phyloP scores from a whole-genome alignment of 257 asterid species.

The Solanum pinnatisectum region DNA sequence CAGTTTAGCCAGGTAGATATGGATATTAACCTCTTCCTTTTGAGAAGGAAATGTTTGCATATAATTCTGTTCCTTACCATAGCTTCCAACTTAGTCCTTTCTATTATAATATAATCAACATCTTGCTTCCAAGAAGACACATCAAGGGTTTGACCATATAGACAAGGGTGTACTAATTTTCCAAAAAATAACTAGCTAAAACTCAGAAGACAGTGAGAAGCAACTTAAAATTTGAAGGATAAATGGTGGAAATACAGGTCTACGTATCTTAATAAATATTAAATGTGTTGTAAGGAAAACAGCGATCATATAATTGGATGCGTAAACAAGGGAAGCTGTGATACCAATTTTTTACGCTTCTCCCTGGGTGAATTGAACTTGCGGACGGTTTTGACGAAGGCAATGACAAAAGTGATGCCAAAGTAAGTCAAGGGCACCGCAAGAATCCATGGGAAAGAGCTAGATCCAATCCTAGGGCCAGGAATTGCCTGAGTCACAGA shows the following conservation, averaged over 20 bases:
- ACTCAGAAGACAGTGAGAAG: background rate
- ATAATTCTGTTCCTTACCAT: background rate
- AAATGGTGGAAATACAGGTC: background rate
- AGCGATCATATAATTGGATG: background rate
- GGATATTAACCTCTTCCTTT: background rate
- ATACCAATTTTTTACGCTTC: constrained; percentile 73
- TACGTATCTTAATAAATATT: background rate
- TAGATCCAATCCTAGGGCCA: constrained; percentile 85
- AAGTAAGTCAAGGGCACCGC: constrained; percentile 78
- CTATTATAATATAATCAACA: background rate
- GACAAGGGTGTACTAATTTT: background rate
- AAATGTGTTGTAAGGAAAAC: background rate
- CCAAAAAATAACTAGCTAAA: background rate
- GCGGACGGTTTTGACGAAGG: constrained; percentile 67
- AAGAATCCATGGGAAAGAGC: constrained; percentile 86
- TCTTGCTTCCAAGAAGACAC: background rate
- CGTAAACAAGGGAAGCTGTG: background rate
- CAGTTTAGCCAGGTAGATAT: background rate
- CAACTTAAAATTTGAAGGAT: background rate
- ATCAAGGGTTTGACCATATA: background rate
- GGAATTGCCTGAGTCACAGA: constrained; percentile 93
- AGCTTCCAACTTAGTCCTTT: background rate
- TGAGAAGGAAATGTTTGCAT: background rate
- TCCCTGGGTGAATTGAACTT: constrained; percentile 74
- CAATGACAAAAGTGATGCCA: constrained; percentile 72